Conservation (phyloP, 768 basidiomycete genomes). For the Lenzites betulinus region DNA sequence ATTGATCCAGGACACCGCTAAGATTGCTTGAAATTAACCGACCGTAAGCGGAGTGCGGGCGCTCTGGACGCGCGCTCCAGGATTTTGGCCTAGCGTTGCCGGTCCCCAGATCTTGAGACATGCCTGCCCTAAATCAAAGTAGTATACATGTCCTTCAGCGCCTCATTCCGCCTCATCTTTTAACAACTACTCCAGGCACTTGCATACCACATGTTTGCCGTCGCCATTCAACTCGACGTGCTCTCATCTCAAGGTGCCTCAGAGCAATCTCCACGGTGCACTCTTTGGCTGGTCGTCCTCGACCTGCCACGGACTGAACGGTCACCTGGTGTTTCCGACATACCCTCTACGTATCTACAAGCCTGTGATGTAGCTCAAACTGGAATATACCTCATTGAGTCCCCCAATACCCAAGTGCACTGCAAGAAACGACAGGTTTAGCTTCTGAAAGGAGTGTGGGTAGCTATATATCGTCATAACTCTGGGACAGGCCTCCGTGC, state of each 20-base stretch:
- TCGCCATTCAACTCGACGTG: constrained; percentile 37
- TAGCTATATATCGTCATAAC: too few relatives aligned
- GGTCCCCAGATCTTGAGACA: too few relatives aligned
- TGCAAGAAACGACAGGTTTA: too few relatives aligned
- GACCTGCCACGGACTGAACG: constrained; percentile 43
- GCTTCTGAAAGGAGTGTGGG: too few relatives aligned
- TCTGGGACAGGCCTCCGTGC: neutral
- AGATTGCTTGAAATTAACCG: too few relatives aligned
- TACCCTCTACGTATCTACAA: neutral
- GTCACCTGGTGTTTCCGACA: constrained; percentile 69
- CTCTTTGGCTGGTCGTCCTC: constrained; percentile 64
- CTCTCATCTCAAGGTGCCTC: constrained; percentile 61
- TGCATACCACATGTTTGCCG: constrained; percentile 58
- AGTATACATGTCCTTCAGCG: constrained; percentile 8
- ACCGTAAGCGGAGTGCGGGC: too few relatives aligned
- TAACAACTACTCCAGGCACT: constrained; percentile 62
- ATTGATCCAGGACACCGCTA: too few relatives aligned
- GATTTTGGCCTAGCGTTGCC: too few relatives aligned
- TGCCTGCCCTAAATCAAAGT: constrained; percentile 49
- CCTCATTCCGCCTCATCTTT: constrained; percentile 49
- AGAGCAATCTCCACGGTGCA: constrained; percentile 50
- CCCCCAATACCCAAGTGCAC: too few relatives aligned
- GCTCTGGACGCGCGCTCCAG: too few relatives aligned
- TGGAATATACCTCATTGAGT: too few relatives aligned
- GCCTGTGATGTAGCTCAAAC: too few relatives aligned